Percentiles rank a stretch among this genome's conserved stretches.
phyloP scores from a whole-genome alignment of 2,329 filamentous ascomycete genomes.

The Cordyceps sp. region DNA sequence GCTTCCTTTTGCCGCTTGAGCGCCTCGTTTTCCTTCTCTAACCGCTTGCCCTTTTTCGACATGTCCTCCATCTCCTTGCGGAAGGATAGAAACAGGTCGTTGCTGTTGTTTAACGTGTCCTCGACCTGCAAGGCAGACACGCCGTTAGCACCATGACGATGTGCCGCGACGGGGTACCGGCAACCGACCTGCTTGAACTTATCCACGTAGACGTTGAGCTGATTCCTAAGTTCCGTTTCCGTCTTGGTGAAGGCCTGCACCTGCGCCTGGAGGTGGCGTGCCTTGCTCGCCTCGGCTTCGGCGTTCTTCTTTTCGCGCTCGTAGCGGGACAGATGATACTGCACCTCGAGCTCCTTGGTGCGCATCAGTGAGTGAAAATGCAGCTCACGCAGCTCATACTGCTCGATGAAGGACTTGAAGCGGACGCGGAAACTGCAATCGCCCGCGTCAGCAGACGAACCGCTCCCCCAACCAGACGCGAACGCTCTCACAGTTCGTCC shows the following conservation, averaged over 20 bases:
- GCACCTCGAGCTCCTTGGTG: slow-evolving; percentile 89
- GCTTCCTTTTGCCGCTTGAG: slow-evolving; percentile 86
- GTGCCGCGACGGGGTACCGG: too few relatives aligned
- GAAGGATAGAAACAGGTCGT: slow-evolving; percentile 92
- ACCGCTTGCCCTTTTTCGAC: slow-evolving; percentile 94
- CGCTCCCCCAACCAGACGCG: too few relatives aligned
- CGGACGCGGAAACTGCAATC: slow-evolving; percentile 53
- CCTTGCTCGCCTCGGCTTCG: slow-evolving; percentile 64
- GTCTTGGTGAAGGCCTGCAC: slow-evolving; percentile 94
- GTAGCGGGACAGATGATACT: slow-evolving; percentile 74
- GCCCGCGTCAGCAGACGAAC: neutral
- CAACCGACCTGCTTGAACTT: slow-evolving; percentile 93
- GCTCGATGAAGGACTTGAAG: slow-evolving; percentile 93
- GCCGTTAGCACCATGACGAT: neutral
- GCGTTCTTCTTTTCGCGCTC: slow-evolving; percentile 83
- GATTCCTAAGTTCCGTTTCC: slow-evolving; percentile 80
- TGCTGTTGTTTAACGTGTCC: slow-evolving; percentile 96
- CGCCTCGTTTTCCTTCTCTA: slow-evolving; percentile 90
- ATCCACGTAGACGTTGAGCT: slow-evolving; percentile 96
- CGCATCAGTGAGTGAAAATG: slow-evolving; percentile 87
- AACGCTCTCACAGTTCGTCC: slow-evolving; percentile 80
- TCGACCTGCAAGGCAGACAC: slow-evolving; percentile 54
- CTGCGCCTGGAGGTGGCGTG: slow-evolving; percentile 74
- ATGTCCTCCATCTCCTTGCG: slow-evolving; percentile 99
- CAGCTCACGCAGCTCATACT: slow-evolving; percentile 88